These are phyloP conservation scores for Talaromyces islandicus DNA, from an alignment of 2,329 filamentous ascomycete species.

Conservation along the genomic window DNA sequence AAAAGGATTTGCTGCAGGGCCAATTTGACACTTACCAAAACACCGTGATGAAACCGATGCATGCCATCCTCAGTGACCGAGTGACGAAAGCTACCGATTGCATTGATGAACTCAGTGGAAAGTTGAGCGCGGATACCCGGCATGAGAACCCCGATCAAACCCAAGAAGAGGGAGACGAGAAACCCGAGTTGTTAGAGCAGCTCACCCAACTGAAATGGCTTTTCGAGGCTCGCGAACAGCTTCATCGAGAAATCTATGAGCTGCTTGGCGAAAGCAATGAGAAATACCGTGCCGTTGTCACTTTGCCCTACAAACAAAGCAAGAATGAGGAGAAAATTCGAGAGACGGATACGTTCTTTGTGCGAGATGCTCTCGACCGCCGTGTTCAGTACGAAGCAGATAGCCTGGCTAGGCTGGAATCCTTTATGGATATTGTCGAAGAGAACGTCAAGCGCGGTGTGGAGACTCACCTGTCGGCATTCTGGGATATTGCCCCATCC, in stretches of 20 bases:
- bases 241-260: conserved; percentile 81
- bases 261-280: conserved; percentile 79
- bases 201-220: conserved; percentile 94
- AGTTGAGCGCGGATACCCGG: conserved; percentile 67
- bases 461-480: conserved; percentile 84
- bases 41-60: conserved; percentile 74
- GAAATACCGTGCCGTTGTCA: conserved; percentile 76
- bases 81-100: conserved; percentile 67
- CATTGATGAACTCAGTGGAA: conserved; percentile 68
- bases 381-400: conserved; percentile 66
- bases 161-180: conserved; percentile 91
- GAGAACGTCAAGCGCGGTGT: conserved; percentile 81
- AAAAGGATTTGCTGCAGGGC: conserved; percentile 67
- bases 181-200: conserved; percentile 89
- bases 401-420: conserved; percentile 64
- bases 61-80: conserved; percentile 70
- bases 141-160: conserved; percentile 69
- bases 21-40: conserved; percentile 83
- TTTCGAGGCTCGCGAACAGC: conserved; percentile 83
- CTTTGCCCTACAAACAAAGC: conserved; percentile 69
- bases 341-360: conserved; percentile 76
- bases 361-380: conserved; percentile 67
- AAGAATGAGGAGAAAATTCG: conserved; percentile 73
- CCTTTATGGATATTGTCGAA: conserved; percentile 74
- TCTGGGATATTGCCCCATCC: conserved; percentile 94